Conservation (phyloP, 106 monocot species). For the Dendrobium huoshanense region DNA sequence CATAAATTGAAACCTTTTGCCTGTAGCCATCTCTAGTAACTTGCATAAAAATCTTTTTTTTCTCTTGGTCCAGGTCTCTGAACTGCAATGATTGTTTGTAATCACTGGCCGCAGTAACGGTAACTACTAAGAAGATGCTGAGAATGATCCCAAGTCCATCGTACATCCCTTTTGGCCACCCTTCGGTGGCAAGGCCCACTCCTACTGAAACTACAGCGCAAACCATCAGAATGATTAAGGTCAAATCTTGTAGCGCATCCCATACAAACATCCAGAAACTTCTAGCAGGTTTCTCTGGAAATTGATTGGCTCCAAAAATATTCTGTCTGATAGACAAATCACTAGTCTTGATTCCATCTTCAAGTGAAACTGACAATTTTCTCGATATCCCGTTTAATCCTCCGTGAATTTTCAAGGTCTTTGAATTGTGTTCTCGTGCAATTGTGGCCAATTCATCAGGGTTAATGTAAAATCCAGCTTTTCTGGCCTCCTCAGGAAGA, state of each 20-base stretch:
- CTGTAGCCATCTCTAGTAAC: constrained; percentile 80
- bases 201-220: constrained; percentile 67
- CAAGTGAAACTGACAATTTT: constrained; percentile 36
- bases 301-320: constrained; percentile 68
- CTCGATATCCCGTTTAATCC: constrained; percentile 61
- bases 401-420: constrained; percentile 43
- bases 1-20: constrained; percentile 81
- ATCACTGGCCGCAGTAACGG: constrained; percentile 79
- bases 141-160: constrained; percentile 85
- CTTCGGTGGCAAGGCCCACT: constrained; percentile 81
- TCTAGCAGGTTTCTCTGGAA: constrained; percentile 80
- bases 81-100: constrained; percentile 91
- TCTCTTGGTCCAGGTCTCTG: constrained; percentile 77
- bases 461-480: constrained; percentile 55
- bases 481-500: constrained; percentile 33
- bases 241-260: constrained; percentile 81
- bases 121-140: constrained; percentile 76
- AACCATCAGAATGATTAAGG: constrained; percentile 73
- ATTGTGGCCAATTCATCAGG: constrained; percentile 82
- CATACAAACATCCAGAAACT: constrained; percentile 82
- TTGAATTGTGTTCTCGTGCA: constrained; percentile 49
- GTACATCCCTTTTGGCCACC: constrained; percentile 80
- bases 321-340: constrained; percentile 49
- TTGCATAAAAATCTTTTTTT: constrained; percentile 85
- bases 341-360: constrained; percentile 48